Percentiles rank a stretch among this genome's conserved stretches.
Evolutionary conservation across 2,329 filamentous ascomycete species (phyloP).

Genomic region (Diaporthe caulivora): DNA sequence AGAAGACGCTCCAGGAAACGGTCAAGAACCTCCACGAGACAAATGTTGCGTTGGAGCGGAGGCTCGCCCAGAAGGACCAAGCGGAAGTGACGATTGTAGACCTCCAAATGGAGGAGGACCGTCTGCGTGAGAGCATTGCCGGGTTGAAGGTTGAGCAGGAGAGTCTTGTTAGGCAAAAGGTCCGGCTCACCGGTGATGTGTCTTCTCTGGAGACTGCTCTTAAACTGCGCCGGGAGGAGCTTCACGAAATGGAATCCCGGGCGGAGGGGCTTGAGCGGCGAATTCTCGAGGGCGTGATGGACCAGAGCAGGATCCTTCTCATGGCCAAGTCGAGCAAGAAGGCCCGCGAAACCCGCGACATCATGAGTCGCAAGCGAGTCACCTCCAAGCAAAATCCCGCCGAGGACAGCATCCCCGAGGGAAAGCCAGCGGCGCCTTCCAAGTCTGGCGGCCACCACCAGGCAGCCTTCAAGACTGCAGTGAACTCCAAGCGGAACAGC

Average conservation of each 20-base stretch:
- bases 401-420: conserved; percentile 42
- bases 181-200: conserved; percentile 84
- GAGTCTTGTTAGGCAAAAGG: conserved; percentile 81
- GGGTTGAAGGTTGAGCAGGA: conserved; percentile 78
- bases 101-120: conserved; percentile 62
- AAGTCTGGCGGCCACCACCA: conserved; percentile 29
- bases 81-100: conserved; percentile 67
- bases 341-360: conserved; percentile 54
- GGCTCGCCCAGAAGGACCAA: conserved; percentile 73
- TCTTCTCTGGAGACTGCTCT: conserved; percentile 92
- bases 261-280: conserved; percentile 91
- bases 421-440: conserved; percentile 44
- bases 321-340: conserved; percentile 73
- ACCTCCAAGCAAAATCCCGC: conserved; percentile 56
- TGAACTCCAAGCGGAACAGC: conserved; percentile 64
- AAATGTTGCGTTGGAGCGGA: conserved; percentile 82
- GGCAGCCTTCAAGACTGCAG: conserved; percentile 64
- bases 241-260: conserved; percentile 89
- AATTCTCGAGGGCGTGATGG: conserved; percentile 95
- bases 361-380: conserved; percentile 71
- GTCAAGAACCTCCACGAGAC: conserved; percentile 86
- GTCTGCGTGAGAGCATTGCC: conserved; percentile 67
- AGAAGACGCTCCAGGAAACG: conserved; percentile 84
- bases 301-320: conserved; percentile 92
- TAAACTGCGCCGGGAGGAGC: conserved; percentile 88